Base-by-base conservation (phyloP, 805 yeast genomes). In the Yarrowia phangngaensis region DNA sequence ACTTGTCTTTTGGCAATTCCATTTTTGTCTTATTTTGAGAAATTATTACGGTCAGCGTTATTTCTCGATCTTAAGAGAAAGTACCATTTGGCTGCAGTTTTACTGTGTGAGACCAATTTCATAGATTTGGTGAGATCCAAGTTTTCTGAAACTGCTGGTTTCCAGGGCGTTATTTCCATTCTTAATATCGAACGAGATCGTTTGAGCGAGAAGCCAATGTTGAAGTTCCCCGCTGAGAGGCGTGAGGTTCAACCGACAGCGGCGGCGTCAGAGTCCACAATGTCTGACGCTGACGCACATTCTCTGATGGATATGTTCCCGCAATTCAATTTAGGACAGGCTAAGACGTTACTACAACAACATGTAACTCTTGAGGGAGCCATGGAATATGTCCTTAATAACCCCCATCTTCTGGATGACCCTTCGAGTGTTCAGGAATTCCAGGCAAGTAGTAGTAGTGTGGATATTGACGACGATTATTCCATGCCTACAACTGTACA, bases 291-390 rank as follows among this genome's bases (percentile, higher is more conserved):
- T 2, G 51, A 62, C 3, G 67, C 71, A 33, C 67, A 82, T 2
- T 58, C 62, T 66, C 19, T 56, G 74, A 32, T 65, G 35, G 85
- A 80, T 23, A 60, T 88, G 53, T 84, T 87, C 60, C 95, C 95
- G 0, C 73, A 73, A 29, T 60, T 86, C 26, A 65, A 75, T 0
- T 58, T 62, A 3, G 63, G 67, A 1, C 73, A 77, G 58, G 73
- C 80, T 0, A 65, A 64, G n/a, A 66, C 68, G 2, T 56, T 85
- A 2, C 62, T 86, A 11, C 59, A 64, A 17, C 67, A 72, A 24
- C 65, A 78, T 56, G 68, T 71, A 32, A 65, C 73, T 32, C 68
- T 76, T 49, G 90, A 83, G 53, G 51, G 58, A 24, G 77, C 78
- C 0, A 81, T 84, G 2, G 71, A 78, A 54, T 59, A 69, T 31